Base-by-base conservation (phyloP, 2,329 filamentous ascomycete species). In the Verticillium zaregamsianum region DNA sequence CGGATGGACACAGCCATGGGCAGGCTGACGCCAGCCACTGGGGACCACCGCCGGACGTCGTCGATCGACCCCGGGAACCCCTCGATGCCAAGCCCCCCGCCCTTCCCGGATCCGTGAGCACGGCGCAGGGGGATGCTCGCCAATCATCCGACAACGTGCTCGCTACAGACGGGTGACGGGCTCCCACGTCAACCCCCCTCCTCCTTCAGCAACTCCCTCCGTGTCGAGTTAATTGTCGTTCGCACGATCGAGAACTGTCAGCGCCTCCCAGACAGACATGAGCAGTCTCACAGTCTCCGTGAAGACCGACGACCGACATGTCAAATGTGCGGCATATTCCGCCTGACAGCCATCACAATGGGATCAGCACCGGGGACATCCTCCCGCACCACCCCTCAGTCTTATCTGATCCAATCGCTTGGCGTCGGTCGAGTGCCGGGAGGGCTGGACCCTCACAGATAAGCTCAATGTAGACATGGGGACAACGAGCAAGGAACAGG, bases 91-190 rank as follows among this genome's bases (percentile, higher is more conserved):
- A 60, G 55, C 59, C 23, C 56, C 57, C 35, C 52, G n/a, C 37
- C 56, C n/a, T 39, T 39, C 45, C 55, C 61, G 52, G 49, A 37
- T 28, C 52, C 31, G 40, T 25, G 57, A 33, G 17, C 17, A 35
- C 33, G 59, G 56, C 56, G 55, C 33, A 25, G 59, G n/a, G 40
- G 60, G 37, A 45, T 33, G 59, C 20, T 49, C 58, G 61, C 64
- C 64, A 66, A 66, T 66, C 64, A 66, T 65, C 58, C 59, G 37
- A 52, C 64, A 66, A 66, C 64, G 64, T 66, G 64, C 61, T 61
- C 59, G 45, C 17, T 49, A n/a, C 20, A 8, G 45, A n/a, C 20
- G 20, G 45, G 8, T 12, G 11, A 9, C 23, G 45, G 45, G n/a
- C 11, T 23, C 20, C 20, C 45, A 11, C 20, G 45, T 23, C 45